Percentiles rank a stretch among this genome's conserved stretches.
These are phyloP conservation scores for Gossypium thurberi DNA, from an alignment of 345 rosid genomes.

Conservation along the genomic window DNA sequence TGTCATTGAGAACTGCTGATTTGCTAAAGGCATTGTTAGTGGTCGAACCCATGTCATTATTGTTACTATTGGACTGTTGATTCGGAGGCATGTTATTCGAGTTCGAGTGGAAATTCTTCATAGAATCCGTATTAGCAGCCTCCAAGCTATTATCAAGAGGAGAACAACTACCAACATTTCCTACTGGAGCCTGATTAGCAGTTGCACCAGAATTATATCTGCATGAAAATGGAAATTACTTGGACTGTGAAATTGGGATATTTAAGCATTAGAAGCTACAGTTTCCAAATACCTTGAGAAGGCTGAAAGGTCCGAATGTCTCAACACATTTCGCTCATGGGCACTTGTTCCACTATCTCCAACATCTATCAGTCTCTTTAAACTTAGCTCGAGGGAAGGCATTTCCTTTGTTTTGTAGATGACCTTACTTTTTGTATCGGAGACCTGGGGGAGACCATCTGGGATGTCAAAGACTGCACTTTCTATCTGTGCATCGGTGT, in stretches of 20 bases:
- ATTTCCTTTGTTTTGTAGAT: constrained; percentile 19
- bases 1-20: constrained; percentile 15
- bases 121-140: constrained; percentile 32
- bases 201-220: constrained; percentile 39
- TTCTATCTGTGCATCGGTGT: constrained; percentile 21
- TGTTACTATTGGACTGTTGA: constrained; percentile 39
- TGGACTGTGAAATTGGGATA: background rate
- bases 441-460: constrained; percentile 18
- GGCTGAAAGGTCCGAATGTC: constrained; percentile 47
- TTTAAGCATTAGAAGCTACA: background rate
- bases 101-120: constrained; percentile 32
- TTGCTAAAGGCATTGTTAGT: constrained; percentile 29
- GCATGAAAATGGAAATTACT: constrained; percentile 17
- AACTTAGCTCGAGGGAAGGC: constrained; percentile 41
- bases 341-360: constrained; percentile 20
- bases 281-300: constrained; percentile 38
- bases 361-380: constrained; percentile 34
- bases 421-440: constrained; percentile 21
- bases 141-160: constrained; percentile 36
- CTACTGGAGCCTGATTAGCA: constrained; percentile 29
- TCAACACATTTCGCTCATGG: constrained; percentile 30
- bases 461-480: constrained; percentile 14
- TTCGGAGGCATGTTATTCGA: constrained; percentile 26
- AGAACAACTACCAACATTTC: constrained; percentile 39
- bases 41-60: constrained; percentile 35